Evolutionary conservation across 257 asterid genomes (phyloP).

Genomic region (Solanum appendiculatum): DNA sequence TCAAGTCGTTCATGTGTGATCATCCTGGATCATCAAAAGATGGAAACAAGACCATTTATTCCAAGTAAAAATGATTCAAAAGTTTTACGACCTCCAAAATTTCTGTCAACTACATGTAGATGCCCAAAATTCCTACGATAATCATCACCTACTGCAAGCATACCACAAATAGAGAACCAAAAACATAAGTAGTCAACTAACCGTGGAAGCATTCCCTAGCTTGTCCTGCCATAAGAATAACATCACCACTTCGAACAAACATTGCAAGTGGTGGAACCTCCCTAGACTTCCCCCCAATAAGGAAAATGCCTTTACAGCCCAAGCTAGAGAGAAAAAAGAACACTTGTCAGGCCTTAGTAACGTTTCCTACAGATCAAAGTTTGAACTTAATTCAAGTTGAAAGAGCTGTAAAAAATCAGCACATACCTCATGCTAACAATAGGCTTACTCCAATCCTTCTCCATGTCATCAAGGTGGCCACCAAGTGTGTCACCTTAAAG

Average conservation of each 20-base stretch:
- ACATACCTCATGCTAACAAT: slow-evolving; percentile 91
- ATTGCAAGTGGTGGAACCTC: slow-evolving; percentile 67
- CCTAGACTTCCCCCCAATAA: slow-evolving; percentile 86
- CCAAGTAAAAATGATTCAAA: neutral
- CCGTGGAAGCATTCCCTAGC: slow-evolving; percentile 98
- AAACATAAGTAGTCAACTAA: slow-evolving; percentile 9
- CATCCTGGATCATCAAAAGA: neutral
- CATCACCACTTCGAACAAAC: slow-evolving; percentile 93
- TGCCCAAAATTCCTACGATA: neutral
- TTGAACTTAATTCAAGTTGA: neutral
- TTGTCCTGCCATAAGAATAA: slow-evolving; percentile 82
- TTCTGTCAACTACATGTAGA: neutral
- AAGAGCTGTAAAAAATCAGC: neutral
- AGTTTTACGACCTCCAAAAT: neutral
- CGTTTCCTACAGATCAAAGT: neutral
- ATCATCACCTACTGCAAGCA: neutral
- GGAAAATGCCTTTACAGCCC: slow-evolving; percentile 96
- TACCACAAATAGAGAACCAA: neutral
- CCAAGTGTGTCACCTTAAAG: slow-evolving; percentile 83
- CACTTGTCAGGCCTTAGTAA: neutral
- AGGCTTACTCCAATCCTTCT: slow-evolving; percentile 96
- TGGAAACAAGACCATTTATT: neutral
- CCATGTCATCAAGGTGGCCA: slow-evolving; percentile 99
- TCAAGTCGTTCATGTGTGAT: neutral
- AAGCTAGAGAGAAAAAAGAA: slow-evolving; percentile 32